Evolutionary conservation across 2,329 filamentous ascomycete genomes (phyloP).

Genomic region (Sporothrix luriei): DNA sequence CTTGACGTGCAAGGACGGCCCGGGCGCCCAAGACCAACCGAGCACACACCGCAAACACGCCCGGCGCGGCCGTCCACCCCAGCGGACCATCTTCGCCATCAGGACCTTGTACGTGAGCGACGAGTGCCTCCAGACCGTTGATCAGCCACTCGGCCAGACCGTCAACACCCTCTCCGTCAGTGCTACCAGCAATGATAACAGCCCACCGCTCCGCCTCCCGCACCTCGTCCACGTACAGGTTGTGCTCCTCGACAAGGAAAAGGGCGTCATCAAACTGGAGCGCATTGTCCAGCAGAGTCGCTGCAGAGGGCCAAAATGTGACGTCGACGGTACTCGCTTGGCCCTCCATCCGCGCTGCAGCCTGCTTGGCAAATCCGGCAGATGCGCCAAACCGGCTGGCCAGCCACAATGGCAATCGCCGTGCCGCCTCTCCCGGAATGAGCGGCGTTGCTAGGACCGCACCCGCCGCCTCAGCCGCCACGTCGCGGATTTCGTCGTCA

Average conservation of each 20-base stretch:
- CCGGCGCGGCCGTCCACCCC: conserved; percentile 70
- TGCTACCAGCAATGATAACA: conserved; percentile 47
- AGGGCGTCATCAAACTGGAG: conserved; percentile 65
- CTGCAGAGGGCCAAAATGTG: conserved; percentile 41
- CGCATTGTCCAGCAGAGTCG: conserved; percentile 49
- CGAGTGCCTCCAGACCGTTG: conserved; percentile 53
- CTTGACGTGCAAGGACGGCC: conserved; percentile 39
- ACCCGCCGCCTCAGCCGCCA: conserved; percentile 57
- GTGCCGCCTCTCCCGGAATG: conserved; percentile 53
- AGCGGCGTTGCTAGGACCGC: conserved; percentile 50
- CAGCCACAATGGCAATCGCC: conserved; percentile 51
- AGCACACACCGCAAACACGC: conserved; percentile 65
- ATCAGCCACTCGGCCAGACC: conserved; percentile 52
- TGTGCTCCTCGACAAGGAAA: conserved; percentile 89
- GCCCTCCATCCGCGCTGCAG: conserved; percentile 50
- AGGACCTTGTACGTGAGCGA: conserved; percentile 38
- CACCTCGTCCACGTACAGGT: conserved; percentile 85
- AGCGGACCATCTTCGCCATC: conserved; percentile 63
- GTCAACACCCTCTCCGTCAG: conserved; percentile 33
- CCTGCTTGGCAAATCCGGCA: conserved; percentile 46
- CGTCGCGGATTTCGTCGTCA: conserved; percentile 80
- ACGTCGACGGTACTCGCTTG: conserved; percentile 29
- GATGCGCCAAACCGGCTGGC: conserved; percentile 41
- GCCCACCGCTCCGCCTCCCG: conserved; percentile 73
- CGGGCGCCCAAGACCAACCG: conserved; percentile 49